Conservation (phyloP, 106 monocot genomes). For the Dactylorhiza incarnata region DNA sequence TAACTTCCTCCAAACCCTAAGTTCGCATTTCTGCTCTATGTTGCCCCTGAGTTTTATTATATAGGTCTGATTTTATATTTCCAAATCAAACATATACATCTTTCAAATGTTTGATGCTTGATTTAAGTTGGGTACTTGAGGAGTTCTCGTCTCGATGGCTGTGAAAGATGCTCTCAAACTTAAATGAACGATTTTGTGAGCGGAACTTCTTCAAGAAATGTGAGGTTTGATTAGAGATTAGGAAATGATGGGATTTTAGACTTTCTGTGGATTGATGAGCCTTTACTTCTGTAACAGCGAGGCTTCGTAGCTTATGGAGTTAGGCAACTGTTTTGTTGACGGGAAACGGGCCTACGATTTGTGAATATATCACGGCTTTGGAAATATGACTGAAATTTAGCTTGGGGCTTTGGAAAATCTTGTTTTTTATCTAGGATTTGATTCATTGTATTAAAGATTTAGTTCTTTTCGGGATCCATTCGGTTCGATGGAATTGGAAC, state of each 20-base stretch:
- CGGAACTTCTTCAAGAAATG: background rate
- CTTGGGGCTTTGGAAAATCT: background rate
- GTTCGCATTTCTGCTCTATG: background rate
- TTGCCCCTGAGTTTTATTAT: background rate
- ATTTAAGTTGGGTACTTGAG: background rate
- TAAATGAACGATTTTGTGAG: background rate
- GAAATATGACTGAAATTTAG: background rate
- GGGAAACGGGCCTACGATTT: background rate
- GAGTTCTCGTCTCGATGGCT: background rate
- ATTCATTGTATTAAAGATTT: too few species aligned
- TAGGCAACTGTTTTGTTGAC: background rate
- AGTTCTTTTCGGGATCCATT: too few species aligned
- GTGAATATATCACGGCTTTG: background rate
- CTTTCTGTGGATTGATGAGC: background rate
- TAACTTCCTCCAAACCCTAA: slow-evolving; percentile 2
- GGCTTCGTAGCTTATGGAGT: background rate
- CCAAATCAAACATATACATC: background rate
- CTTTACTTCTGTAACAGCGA: background rate
- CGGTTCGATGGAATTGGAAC: too few species aligned
- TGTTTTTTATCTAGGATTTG: too few species aligned
- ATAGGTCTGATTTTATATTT: background rate
- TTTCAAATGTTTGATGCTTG: background rate
- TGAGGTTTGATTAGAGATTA: background rate
- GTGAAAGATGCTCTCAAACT: background rate
- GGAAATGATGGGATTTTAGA: background rate